Conservation (phyloP, 192 early-diverging fungal species). For the Umbelopsis isabellina region DNA sequence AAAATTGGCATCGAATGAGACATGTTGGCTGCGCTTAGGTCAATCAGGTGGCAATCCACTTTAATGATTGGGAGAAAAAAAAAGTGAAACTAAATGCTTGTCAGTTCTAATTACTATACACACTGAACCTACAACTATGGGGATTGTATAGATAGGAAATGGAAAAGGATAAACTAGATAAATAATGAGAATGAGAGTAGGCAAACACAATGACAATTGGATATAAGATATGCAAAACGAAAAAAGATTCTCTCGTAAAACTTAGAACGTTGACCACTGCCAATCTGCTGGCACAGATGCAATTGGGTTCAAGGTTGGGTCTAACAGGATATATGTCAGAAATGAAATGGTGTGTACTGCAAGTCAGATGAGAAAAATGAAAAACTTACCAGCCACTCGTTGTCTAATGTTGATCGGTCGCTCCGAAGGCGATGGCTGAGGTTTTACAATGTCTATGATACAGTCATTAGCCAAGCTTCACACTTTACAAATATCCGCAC, state of each 20-base stretch:
- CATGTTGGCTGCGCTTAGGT: too few relatives aligned
- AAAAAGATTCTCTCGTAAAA: not conserved
- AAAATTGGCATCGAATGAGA: too few relatives aligned
- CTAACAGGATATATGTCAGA: not conserved
- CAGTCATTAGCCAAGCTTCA: not conserved
- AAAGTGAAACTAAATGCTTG: too few relatives aligned
- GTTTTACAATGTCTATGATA: constrained; percentile 11
- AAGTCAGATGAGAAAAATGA: not conserved
- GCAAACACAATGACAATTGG: not conserved
- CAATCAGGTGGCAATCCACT: too few relatives aligned
- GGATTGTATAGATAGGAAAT: too few relatives aligned
- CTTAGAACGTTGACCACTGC: constrained; percentile 41
- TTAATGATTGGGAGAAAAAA: too few relatives aligned
- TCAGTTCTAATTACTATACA: too few relatives aligned
- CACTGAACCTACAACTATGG: too few relatives aligned
- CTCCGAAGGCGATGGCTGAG: not conserved
- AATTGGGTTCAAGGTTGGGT: constrained; percentile 22
- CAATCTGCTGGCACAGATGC: constrained; percentile 32
- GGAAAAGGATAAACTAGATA: constrained; percentile 4
- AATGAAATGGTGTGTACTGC: not conserved
- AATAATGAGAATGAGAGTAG: constrained; percentile 1
- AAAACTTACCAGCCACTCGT: constrained; percentile 3
- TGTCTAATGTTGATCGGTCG: constrained; percentile 10
- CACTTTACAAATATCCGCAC: not conserved
- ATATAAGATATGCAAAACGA: not conserved